phyloP scores from a whole-genome alignment of 768 basidiomycete species.

The Mrakia frigida region DNA sequence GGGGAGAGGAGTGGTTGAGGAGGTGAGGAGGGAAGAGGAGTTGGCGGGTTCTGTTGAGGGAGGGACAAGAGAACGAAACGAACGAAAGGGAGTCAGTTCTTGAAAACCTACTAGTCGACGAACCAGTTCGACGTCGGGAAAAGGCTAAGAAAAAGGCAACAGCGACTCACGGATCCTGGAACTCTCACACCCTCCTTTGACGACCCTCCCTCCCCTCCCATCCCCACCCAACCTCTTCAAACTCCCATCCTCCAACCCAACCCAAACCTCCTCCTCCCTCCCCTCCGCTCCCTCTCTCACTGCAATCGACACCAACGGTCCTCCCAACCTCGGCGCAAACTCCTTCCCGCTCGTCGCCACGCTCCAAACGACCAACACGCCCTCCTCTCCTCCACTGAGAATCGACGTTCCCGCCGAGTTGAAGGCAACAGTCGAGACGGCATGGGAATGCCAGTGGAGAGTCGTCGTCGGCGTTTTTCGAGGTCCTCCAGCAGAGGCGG shows the following conservation, averaged over 20 bases:
- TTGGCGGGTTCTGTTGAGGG: conserved; percentile 33
- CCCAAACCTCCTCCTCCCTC: conserved; percentile 75
- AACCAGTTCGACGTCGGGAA: conserved; percentile 43
- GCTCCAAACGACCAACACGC: conserved; percentile 96
- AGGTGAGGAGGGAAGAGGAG: conserved; percentile 16
- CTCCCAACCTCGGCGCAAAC: conserved; percentile 86
- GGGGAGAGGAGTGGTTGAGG: conserved; percentile 50
- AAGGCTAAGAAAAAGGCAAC: background rate
- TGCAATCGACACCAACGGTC: conserved; percentile 69
- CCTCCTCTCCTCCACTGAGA: conserved; percentile 89
- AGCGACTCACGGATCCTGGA: conserved; percentile 11
- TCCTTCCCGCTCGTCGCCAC: conserved; percentile 80
- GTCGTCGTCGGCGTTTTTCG: conserved; percentile 70
- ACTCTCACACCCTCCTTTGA: conserved; percentile 27
- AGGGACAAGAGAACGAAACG: background rate
- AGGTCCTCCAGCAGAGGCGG: conserved; percentile 2
- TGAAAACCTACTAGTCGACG: too few species aligned
- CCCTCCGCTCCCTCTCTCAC: conserved; percentile 44
- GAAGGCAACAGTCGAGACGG: conserved; percentile 79
- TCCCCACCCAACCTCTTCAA: conserved; percentile 43
- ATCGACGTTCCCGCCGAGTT: conserved; percentile 87
- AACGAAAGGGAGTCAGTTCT: conserved; percentile 33
- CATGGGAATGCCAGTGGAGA: conserved; percentile 95
- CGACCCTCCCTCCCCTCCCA: conserved; percentile 14
- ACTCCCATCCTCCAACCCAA: conserved; percentile 75